Evolutionary conservation across 148 eudicot genomes (phyloP).

Genomic region (Bassia scoparia): DNA sequence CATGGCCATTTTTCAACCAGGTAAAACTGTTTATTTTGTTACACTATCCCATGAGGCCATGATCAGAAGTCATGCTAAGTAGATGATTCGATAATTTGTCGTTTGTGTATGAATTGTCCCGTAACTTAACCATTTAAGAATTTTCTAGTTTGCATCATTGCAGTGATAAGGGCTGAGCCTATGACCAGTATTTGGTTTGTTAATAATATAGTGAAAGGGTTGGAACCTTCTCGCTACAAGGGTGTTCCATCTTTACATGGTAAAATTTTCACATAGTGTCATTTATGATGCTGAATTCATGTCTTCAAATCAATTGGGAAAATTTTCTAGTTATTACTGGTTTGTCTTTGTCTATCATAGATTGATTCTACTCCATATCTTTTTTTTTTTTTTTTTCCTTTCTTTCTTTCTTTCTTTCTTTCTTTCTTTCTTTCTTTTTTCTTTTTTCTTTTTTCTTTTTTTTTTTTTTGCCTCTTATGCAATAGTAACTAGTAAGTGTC

Average conservation of each 20-base stretch:
- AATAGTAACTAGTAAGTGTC: not conserved
- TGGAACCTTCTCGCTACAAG: not conserved
- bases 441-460: no score
- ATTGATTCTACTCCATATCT: no score
- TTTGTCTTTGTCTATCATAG: no score
- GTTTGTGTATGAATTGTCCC: not conserved
- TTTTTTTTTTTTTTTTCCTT: no score
- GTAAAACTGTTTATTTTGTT: slow-evolving; percentile 24
- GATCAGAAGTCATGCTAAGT: not conserved
- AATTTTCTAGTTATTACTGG: no score
- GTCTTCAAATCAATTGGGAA: no score
- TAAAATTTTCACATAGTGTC: not conserved
- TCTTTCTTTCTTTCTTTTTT: no score
- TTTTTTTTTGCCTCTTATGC: not conserved
- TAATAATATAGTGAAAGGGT: not conserved
- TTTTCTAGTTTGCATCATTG: no score
- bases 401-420: no score
- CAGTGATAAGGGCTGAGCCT: not conserved
- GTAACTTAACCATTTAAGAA: no score
- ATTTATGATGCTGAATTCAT: no score
- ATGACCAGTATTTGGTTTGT: not conserved
- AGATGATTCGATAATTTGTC: not conserved
- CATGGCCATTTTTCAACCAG: slow-evolving; percentile 84
- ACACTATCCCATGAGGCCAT: no score
- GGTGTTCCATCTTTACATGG: not conserved